phyloP scores from a whole-genome alignment of 192 early-diverging fungal genomes.

The Coemansia sp. region DNA sequence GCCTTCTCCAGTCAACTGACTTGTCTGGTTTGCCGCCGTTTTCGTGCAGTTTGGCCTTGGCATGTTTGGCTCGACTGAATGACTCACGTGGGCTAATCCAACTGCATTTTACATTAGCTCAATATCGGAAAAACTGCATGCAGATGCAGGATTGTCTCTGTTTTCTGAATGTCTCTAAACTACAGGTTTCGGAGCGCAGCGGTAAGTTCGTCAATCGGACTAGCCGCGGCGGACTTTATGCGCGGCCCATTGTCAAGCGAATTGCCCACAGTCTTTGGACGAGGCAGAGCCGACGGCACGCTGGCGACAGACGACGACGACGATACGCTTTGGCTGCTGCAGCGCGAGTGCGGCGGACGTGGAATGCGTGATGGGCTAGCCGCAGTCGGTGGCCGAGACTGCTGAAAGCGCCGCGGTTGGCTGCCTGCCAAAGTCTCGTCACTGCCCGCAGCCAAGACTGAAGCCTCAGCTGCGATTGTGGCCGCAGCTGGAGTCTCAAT shows the following conservation, averaged over 20 bases:
- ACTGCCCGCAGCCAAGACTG: not conserved
- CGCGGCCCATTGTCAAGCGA: not conserved
- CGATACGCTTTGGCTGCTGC: not conserved
- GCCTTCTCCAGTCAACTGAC: too few species aligned
- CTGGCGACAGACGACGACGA: slow-evolving; percentile 9
- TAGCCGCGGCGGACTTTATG: not conserved
- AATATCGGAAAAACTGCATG: not conserved
- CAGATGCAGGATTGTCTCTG: not conserved
- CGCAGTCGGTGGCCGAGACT: not conserved
- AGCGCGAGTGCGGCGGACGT: slow-evolving; percentile 6
- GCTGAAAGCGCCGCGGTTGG: not conserved
- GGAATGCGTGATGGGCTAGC: slow-evolving; percentile 24
- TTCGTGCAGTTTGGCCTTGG: too few species aligned
- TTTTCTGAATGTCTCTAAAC: not conserved
- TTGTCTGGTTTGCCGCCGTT: too few species aligned
- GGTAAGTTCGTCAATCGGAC: slow-evolving; percentile 22
- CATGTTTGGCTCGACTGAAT: too few species aligned
- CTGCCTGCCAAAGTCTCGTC: not conserved
- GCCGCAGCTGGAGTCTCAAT: too few species aligned
- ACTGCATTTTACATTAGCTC: too few species aligned
- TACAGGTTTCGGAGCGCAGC: slow-evolving; percentile 22
- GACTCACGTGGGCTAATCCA: too few species aligned
- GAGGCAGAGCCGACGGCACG: slow-evolving; percentile 4
- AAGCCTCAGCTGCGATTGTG: not conserved
- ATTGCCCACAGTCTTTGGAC: not conserved